These are phyloP conservation scores for Hydnum rufescens DNA, from an alignment of 768 basidiomycete genomes.

Conservation along the genomic window DNA sequence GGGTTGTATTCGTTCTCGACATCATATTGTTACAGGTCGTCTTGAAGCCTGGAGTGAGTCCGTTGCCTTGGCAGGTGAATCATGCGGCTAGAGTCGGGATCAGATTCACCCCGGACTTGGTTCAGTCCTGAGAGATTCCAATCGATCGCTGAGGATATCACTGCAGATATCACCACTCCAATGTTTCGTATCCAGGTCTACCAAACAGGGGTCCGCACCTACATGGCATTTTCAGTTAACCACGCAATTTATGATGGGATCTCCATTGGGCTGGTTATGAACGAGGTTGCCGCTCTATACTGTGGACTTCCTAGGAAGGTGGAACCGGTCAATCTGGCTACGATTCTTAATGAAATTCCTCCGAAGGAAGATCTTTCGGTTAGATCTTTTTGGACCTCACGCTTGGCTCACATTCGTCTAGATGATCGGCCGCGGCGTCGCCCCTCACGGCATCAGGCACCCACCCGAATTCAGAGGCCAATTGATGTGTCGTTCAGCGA, in stretches of 20 bases:
- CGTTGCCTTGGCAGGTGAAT: not conserved
- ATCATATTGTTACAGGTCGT: not conserved
- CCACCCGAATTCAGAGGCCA: constrained; percentile 9
- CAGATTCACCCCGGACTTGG: too few species aligned
- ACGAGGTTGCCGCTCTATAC: not conserved
- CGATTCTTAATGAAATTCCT: not conserved
- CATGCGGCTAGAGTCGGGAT: too few species aligned
- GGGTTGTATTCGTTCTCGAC: not conserved
- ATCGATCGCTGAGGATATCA: not conserved
- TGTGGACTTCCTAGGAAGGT: not conserved
- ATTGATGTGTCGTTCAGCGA: constrained; percentile 5
- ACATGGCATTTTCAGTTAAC: not conserved
- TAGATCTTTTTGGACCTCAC: not conserved
- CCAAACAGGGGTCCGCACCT: not conserved
- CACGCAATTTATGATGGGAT: not conserved
- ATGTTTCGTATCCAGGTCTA: not conserved
- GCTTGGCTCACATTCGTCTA: not conserved
- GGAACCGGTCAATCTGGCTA: not conserved
- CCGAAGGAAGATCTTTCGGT: not conserved
- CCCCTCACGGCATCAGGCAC: not conserved
- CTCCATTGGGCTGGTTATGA: not conserved
- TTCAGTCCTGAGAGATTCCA: not conserved
- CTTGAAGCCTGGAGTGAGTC: not conserved
- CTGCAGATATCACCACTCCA: not conserved
- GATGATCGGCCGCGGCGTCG: not conserved